Evolutionary conservation across 1,284 basidiomycete genomes (phyloP).

Genomic region (Austroboletus novae-zelandiae): DNA sequence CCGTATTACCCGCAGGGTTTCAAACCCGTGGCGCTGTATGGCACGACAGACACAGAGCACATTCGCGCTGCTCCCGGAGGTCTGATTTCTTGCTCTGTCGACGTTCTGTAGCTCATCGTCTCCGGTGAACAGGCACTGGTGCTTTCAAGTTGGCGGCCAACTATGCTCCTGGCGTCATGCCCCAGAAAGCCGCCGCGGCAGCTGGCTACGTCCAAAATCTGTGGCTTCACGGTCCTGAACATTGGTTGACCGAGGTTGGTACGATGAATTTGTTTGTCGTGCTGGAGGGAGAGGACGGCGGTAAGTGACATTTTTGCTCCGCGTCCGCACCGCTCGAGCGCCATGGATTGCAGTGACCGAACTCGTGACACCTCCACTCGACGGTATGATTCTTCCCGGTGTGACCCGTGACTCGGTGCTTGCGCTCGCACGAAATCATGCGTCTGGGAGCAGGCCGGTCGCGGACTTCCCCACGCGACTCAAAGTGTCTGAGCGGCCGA

Average conservation of each 20-base stretch:
- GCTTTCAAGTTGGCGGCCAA: slow-evolving; percentile 91
- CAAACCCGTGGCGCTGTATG: slow-evolving; percentile 92
- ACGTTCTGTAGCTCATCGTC: slow-evolving; percentile 7
- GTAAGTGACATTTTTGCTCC: slow-evolving; percentile 36
- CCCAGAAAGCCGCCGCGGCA: slow-evolving; percentile 82
- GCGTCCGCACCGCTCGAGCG: not conserved
- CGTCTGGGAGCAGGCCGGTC: slow-evolving; percentile 54
- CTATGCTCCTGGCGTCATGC: slow-evolving; percentile 87
- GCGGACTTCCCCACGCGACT: slow-evolving; percentile 67
- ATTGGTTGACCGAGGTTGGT: slow-evolving; percentile 87
- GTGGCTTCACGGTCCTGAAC: slow-evolving; percentile 89
- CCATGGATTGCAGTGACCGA: slow-evolving; percentile 52
- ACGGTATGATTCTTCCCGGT: slow-evolving; percentile 95
- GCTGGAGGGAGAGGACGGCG: slow-evolving; percentile 73
- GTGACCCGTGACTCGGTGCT: slow-evolving; percentile 94
- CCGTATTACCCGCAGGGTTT: slow-evolving; percentile 96
- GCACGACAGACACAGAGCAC: slow-evolving; percentile 74
- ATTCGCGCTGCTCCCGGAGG: slow-evolving; percentile 90
- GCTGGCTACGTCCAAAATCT: slow-evolving; percentile 93
- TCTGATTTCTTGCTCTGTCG: slow-evolving; percentile 24
- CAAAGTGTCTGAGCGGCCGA: slow-evolving; percentile 77
- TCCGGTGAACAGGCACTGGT: slow-evolving; percentile 61
- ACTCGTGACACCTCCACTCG: slow-evolving; percentile 89
- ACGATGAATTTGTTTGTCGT: slow-evolving; percentile 98
- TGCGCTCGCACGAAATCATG: slow-evolving; percentile 76